Evolutionary conservation across 2,329 filamentous ascomycete species (phyloP).

Genomic region (Fusarium sp.): DNA sequence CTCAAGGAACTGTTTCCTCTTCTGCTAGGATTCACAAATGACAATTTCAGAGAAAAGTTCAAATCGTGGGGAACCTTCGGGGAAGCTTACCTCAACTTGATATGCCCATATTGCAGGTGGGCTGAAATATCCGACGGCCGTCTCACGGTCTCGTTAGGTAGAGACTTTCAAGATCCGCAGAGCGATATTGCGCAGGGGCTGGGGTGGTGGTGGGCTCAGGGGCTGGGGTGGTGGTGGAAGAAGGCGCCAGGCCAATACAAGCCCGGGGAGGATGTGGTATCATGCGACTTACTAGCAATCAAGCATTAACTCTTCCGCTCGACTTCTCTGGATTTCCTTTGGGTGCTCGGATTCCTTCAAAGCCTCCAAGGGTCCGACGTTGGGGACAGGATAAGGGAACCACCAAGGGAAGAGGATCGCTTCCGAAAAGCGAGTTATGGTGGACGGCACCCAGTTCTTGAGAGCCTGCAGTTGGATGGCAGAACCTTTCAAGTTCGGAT

Average conservation of each 20-base stretch:
- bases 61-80: neutral
- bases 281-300: neutral
- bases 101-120: neutral
- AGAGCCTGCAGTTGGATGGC: neutral
- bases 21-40: neutral
- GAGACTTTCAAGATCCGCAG: no score
- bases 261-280: neutral
- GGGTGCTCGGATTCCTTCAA: neutral
- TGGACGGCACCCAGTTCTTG: neutral
- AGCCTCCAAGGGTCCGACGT: neutral
- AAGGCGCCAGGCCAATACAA: neutral
- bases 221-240: neutral
- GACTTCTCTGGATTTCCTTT: neutral
- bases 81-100: neutral
- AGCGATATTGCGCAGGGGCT: no score
- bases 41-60: neutral
- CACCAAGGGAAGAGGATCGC: neutral
- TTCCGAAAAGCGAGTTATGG: neutral
- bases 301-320: neutral
- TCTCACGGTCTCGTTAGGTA: neutral
- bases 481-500: neutral
- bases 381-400: neutral
- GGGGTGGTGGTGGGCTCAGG: neutral
- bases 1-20: neutral
- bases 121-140: neutral